A percentile compares a stretch with the other conserved stretches of the same genome.
These are phyloP conservation scores for Termitomyces sp. DNA, from an alignment of 768 basidiomycete genomes.

Conservation along the genomic window DNA sequence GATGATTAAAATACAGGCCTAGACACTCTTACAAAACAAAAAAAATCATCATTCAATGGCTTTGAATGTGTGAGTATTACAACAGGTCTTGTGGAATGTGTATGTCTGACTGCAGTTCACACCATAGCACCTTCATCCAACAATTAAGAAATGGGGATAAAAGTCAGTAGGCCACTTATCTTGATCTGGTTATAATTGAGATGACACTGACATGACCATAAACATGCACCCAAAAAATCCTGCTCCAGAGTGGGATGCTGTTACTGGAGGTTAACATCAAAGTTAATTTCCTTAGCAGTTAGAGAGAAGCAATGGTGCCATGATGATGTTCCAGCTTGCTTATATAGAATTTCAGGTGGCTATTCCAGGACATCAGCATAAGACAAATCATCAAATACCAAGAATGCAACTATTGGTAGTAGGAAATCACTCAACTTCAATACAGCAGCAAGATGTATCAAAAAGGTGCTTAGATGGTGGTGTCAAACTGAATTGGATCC, in stretches of 20 bases:
- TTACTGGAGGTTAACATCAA: background rate
- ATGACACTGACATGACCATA: background rate
- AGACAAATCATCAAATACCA: background rate
- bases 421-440: too few species aligned
- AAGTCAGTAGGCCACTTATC: background rate
- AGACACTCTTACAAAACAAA: background rate
- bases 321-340: background rate
- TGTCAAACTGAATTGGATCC: too few species aligned
- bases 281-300: background rate
- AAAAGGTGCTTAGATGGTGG: too few species aligned
- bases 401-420: too few species aligned
- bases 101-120: background rate
- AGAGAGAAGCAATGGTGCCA: background rate
- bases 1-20: background rate
- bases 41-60: background rate
- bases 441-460: too few species aligned
- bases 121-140: constrained; percentile 1
- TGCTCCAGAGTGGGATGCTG: background rate
- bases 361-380: background rate
- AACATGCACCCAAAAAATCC: background rate
- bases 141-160: background rate
- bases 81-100: background rate
- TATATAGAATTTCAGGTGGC: too few species aligned
- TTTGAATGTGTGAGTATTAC: background rate
- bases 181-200: background rate